Evolutionary conservation across 2,329 filamentous ascomycete genomes (phyloP), one percentile per base, ranked within the genome.

Genomic region (Aspergillus costaricaensis): DNA sequence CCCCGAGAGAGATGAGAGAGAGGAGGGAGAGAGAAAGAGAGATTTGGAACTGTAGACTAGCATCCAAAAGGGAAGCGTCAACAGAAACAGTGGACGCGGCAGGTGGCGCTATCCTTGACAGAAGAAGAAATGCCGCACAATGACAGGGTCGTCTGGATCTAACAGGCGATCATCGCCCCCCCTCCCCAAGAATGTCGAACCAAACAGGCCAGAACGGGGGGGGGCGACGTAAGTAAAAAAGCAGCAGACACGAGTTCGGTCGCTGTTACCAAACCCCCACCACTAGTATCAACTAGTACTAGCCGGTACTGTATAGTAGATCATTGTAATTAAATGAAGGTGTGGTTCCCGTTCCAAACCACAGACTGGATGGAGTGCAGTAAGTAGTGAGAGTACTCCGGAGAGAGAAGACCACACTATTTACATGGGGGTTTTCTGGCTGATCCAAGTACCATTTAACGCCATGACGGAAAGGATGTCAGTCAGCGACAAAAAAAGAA

Each of bases 251-350:
- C 55, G 59, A 64, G 63, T 62, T 55, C 44, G 49, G 23, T 59
- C 44, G 30, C 32, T 36, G 32, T 36, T 36, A 14, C 32, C 32
- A 30, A 30, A 12, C 36, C 50, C 47, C 21, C 32, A 23, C 30
- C 41, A 57, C 57, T 65, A 63, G 62, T 65, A 65, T 60, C 23
- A 60, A 57, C 62, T 65, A 62, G 64, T 66, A 66, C 60, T 61
- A 63, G 56, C 23, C 55, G 30, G 41, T 62, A 64, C 56, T 61
- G 58, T 62, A 56, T 43, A 61, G 62, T 59, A 61, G 62, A 65
- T 66, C 58, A 65, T 65, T 44, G 60, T 65, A 65, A 57, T 61
- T 61, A 47, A 54, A 41, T 23, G 32, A 36, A 14, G 32, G 32
- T 36, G 32, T 36, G 32, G 32, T 36, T 36, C 32, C 30, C 32